phyloP scores from a whole-genome alignment of 768 basidiomycete species.

The Boletus barrowsii region DNA sequence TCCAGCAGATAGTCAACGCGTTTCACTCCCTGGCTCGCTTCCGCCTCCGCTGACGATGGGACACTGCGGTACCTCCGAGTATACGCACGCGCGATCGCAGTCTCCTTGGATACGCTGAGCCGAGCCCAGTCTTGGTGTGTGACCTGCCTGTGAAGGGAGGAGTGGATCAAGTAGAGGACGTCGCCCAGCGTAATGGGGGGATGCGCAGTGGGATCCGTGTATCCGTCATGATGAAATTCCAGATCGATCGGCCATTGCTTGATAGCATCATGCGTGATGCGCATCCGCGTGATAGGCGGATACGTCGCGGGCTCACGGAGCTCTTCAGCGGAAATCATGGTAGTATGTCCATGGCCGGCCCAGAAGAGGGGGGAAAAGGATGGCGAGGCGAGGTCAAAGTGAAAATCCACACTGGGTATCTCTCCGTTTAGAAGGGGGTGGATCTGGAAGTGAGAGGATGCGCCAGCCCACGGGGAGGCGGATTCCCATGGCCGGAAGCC shows the following conservation, averaged over 20 bases:
- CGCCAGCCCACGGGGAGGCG: conserved; percentile 22
- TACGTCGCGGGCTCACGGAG: conserved; percentile 52
- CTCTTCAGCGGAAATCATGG: conserved; percentile 41
- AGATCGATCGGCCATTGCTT: conserved; percentile 64
- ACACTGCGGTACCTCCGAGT: conserved; percentile 34
- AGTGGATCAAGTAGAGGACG: conserved; percentile 50
- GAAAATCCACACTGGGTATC: conserved; percentile 40
- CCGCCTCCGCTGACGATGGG: conserved; percentile 29
- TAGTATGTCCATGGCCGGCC: conserved; percentile 37
- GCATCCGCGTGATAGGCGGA: conserved; percentile 51
- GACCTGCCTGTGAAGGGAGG: conserved; percentile 42
- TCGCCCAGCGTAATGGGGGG: conserved; percentile 58
- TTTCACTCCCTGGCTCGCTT: conserved; percentile 38
- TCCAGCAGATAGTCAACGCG: conserved; percentile 39
- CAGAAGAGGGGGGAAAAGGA: conserved; percentile 43
- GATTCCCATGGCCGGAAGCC: conserved; percentile 19
- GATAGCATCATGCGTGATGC: conserved; percentile 54
- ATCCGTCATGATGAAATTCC: conserved; percentile 34
- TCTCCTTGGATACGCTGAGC: conserved; percentile 27
- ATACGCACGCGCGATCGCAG: conserved; percentile 34
- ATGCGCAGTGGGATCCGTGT: conserved; percentile 16
- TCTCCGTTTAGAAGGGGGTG: conserved; percentile 48
- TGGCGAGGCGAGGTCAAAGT: conserved; percentile 55
- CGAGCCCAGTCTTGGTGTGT: conserved; percentile 36
- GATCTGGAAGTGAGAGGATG: conserved; percentile 28